Conservation (phyloP, 129 eudicot genomes). For the Chrysanthemum seticuspe region DNA sequence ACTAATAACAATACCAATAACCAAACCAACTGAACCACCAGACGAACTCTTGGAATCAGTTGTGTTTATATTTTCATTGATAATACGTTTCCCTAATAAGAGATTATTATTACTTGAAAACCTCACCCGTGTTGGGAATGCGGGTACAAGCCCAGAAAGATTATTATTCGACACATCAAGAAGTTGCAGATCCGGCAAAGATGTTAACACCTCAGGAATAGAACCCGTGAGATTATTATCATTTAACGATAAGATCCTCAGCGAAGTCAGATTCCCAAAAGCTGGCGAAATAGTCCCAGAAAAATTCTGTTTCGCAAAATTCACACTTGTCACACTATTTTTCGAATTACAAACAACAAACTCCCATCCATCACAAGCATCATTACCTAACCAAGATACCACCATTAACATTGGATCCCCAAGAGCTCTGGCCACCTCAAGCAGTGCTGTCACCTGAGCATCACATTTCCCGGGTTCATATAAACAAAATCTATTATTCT, state of each 20-base stretch:
- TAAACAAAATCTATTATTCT: constrained; percentile 41
- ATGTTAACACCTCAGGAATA: constrained; percentile 24
- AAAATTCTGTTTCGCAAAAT: constrained; percentile 22
- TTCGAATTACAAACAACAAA: background rate
- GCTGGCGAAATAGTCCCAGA: constrained; percentile 29
- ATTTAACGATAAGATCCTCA: too few relatives aligned
- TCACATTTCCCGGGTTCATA: constrained; percentile 43
- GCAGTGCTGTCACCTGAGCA: constrained; percentile 41
- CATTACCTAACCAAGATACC: constrained; percentile 37
- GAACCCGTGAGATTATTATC: constrained; percentile 12
- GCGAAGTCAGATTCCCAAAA: too few relatives aligned
- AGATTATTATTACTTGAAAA: constrained; percentile 1
- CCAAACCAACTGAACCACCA: too few relatives aligned
- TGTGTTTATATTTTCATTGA: too few relatives aligned
- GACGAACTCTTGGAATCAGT: too few relatives aligned
- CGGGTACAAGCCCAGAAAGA: constrained; percentile 5
- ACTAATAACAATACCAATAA: too few relatives aligned
- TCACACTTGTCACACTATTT: constrained; percentile 28
- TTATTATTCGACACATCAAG: constrained; percentile 25
- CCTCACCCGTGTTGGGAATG: background rate
- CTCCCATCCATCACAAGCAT: constrained; percentile 38
- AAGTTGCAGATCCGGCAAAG: background rate
- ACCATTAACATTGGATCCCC: constrained; percentile 42
- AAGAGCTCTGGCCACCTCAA: constrained; percentile 41
- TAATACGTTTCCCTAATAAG: background rate